These are phyloP conservation scores for Mycena galopus DNA, from an alignment of 768 basidiomycete species.

Conservation along the genomic window DNA sequence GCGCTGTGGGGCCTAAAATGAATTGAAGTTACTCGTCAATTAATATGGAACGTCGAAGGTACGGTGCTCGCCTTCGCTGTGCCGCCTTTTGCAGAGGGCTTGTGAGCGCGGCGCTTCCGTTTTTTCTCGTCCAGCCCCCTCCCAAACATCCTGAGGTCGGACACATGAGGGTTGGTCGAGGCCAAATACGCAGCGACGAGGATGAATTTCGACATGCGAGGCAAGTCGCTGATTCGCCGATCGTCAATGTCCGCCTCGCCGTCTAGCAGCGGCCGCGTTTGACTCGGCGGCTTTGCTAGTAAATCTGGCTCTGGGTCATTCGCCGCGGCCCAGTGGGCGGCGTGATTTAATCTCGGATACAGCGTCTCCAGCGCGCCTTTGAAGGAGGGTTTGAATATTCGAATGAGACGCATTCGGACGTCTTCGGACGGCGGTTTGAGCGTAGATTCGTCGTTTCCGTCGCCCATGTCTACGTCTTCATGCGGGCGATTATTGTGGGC, in stretches of 20 bases:
- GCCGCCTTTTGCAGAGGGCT: constrained; percentile 53
- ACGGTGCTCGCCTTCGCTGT: constrained; percentile 58
- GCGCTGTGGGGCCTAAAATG: constrained; percentile 76
- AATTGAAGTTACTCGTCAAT: background rate
- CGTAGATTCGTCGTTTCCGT: constrained; percentile 34
- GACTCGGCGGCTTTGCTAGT: no score
- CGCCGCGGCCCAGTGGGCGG: constrained; percentile 69
- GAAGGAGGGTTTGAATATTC: constrained; percentile 73
- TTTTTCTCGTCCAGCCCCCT: constrained; percentile 77
- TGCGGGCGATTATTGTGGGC: constrained; percentile 56
- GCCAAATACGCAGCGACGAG: constrained; percentile 84
- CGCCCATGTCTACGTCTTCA: constrained; percentile 40
- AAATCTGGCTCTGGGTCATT: constrained; percentile 64
- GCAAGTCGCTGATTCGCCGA: constrained; percentile 55
- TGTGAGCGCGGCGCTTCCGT: constrained; percentile 61
- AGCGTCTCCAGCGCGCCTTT: constrained; percentile 73
- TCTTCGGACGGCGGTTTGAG: constrained; percentile 62
- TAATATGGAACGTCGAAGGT: background rate
- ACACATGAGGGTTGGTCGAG: constrained; percentile 86
- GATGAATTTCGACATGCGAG: constrained; percentile 80
- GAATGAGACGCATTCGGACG: constrained; percentile 73
- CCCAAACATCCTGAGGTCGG: constrained; percentile 88
- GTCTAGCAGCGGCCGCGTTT: constrained; percentile 36
- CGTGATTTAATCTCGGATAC: constrained; percentile 76
- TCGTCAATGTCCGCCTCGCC: constrained; percentile 44